These are phyloP conservation scores for Acrocalymma vagum DNA, from an alignment of 2,329 filamentous ascomycete species.

Conservation along the genomic window DNA sequence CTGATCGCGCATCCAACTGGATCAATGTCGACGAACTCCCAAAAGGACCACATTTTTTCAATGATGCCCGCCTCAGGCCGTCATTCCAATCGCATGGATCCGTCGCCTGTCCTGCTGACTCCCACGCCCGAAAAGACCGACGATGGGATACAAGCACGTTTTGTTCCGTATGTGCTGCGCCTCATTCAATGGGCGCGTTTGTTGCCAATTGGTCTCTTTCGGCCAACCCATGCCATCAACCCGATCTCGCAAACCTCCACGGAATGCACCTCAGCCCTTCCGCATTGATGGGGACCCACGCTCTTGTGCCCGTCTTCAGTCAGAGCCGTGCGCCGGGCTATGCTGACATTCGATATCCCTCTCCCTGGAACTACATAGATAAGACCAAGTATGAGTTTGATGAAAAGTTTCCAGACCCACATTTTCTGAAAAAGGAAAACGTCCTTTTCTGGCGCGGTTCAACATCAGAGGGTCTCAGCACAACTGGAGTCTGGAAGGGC, in stretches of 20 bases:
- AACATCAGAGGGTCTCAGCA: slow-evolving; percentile 62
- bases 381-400: slow-evolving; percentile 63
- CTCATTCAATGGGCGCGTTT: slow-evolving; percentile 74
- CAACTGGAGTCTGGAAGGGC: slow-evolving; percentile 67
- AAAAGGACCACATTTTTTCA: slow-evolving; percentile 36
- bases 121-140: slow-evolving; percentile 65
- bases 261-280: slow-evolving; percentile 75
- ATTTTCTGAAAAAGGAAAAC: slow-evolving; percentile 70
- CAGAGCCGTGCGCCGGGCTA: slow-evolving; percentile 76
- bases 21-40: slow-evolving; percentile 28
- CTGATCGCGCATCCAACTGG: slow-evolving; percentile 50
- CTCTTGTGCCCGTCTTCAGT: slow-evolving; percentile 78
- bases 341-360: slow-evolving; percentile 79
- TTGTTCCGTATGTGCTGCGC: slow-evolving; percentile 69
- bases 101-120: slow-evolving; percentile 68
- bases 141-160: slow-evolving; percentile 71
- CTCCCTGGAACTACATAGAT: slow-evolving; percentile 68
- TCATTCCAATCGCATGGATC: slow-evolving; percentile 53
- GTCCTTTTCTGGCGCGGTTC: slow-evolving; percentile 79
- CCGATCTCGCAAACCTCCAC: slow-evolving; percentile 77
- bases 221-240: slow-evolving; percentile 77
- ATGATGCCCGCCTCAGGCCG: slow-evolving; percentile 46
- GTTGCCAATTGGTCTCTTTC: slow-evolving; percentile 71
- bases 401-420: slow-evolving; percentile 59
- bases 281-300: slow-evolving; percentile 67